Conservation (phyloP, 73 alveolate species). For the Durusdinium trenchii region DNA sequence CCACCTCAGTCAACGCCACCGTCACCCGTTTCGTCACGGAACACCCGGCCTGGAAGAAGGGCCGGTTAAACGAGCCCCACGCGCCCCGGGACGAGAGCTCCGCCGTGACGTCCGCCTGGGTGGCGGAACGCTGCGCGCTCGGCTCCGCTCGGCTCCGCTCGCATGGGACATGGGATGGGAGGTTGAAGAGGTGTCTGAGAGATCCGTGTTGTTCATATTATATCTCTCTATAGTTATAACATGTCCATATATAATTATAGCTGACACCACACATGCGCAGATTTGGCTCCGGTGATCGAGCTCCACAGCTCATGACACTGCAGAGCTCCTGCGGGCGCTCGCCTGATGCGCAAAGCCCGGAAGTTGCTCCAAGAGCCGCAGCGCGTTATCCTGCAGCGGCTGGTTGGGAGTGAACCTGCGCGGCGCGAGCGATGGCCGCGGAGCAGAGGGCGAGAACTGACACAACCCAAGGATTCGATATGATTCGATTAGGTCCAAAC, state of each 20-base stretch:
- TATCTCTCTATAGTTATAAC: no score
- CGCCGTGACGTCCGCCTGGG: constrained; percentile 55
- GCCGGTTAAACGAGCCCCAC: constrained; percentile 92
- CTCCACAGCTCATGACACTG: no score
- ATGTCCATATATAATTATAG: no score
- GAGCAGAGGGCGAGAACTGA: neutral
- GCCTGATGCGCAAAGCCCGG: constrained; percentile 92
- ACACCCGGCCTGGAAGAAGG: constrained; percentile 84
- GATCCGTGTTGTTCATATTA: no score
- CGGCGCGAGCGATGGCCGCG: neutral
- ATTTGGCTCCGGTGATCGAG: no score
- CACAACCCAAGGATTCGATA: neutral
- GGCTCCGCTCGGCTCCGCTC: neutral
- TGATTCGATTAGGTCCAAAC: neutral
- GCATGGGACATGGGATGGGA: neutral
- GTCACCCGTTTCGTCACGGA: no score
- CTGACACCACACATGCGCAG: no score
- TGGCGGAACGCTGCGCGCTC: neutral
- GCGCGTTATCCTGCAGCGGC: constrained; percentile 28
- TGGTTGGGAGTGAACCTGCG: constrained; percentile 72
- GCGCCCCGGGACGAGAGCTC: constrained; percentile 63
- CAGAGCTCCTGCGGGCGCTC: neutral
- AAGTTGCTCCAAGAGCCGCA: constrained; percentile 66
- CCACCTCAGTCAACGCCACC: no score
- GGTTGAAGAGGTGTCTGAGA: no score